Percentiles rank a stretch among this genome's conserved stretches.
phyloP scores from a whole-genome alignment of 2,329 filamentous ascomycete species.

The Colletotrichum trifolii region DNA sequence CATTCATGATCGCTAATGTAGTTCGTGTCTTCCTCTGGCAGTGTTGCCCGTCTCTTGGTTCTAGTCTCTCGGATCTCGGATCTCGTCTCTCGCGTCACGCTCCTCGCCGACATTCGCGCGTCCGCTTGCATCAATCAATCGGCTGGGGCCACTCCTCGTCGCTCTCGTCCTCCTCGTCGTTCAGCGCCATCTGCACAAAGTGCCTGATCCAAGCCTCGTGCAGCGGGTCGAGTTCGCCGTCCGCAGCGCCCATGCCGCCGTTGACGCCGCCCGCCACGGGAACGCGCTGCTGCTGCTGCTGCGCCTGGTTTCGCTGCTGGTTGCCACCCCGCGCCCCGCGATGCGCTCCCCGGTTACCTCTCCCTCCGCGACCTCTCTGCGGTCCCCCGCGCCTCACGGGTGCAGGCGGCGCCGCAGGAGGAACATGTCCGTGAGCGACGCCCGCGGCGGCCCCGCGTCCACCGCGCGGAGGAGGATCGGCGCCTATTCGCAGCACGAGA shows the following conservation, averaged over 20 bases:
- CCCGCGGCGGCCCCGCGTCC: conserved; percentile 33
- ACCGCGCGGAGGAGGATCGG: conserved; percentile 46
- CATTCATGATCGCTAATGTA: no score
- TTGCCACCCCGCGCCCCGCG: no score
- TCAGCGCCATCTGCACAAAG: conserved; percentile 65
- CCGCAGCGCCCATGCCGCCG: conserved; percentile 19
- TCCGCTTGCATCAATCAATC: conserved; percentile 21
- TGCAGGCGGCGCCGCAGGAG: conserved; percentile 45
- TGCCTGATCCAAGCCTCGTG: conserved; percentile 65
- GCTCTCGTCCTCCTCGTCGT: conserved; percentile 63
- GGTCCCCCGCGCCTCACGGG: conserved; percentile 41
- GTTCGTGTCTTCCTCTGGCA: no score
- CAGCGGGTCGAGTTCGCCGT: conserved; percentile 54
- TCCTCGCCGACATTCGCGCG: no score
- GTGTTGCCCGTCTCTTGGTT: no score
- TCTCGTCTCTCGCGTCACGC: no score
- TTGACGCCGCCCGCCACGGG: conserved; percentile 33
- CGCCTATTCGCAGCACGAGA: conserved; percentile 65
- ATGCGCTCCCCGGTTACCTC: conserved; percentile 39
- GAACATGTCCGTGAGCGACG: conserved; percentile 36
- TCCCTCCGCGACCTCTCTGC: conserved; percentile 44
- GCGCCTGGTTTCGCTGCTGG: conserved; percentile 40
- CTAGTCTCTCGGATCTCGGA: no score
- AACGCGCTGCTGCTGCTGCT: conserved; percentile 38
- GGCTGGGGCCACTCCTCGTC: conserved; percentile 49